Conservation (phyloP, 2,329 filamentous ascomycete species). For the Colletotrichum godetiae region DNA sequence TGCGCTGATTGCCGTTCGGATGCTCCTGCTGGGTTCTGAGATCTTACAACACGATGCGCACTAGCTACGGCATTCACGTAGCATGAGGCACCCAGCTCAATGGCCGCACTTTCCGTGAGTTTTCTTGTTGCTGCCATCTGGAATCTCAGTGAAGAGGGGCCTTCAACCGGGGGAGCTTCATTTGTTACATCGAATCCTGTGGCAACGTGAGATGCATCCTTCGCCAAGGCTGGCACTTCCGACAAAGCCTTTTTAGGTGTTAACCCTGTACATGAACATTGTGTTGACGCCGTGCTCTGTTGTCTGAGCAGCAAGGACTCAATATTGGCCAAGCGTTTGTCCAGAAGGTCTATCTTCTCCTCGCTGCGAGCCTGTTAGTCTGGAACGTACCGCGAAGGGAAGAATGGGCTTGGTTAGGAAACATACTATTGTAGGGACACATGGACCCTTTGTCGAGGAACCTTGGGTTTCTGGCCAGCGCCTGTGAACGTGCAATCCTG, state of each 20-base stretch:
- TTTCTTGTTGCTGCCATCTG: background rate
- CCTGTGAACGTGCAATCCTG: conserved; percentile 15
- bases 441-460: conserved; percentile 7
- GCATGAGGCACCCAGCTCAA: background rate
- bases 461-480: conserved; percentile 20
- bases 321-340: conserved; percentile 1
- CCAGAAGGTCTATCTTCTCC: conserved; percentile 13
- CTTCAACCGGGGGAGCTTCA: background rate
- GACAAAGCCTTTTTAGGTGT: background rate
- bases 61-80: background rate
- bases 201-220: background rate
- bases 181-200: background rate
- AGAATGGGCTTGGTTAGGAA: background rate
- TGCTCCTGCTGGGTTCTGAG: background rate
- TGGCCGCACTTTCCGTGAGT: background rate
- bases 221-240: background rate
- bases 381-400: too few species aligned
- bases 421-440: conserved; percentile 4
- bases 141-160: background rate
- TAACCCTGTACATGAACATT: background rate
- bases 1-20: background rate
- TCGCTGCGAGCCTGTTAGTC: background rate
- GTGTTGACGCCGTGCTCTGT: background rate
- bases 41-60: background rate
- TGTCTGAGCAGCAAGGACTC: background rate